phyloP scores from a whole-genome alignment of 352 stramenopile species.

The Globisporangium viniferum region DNA sequence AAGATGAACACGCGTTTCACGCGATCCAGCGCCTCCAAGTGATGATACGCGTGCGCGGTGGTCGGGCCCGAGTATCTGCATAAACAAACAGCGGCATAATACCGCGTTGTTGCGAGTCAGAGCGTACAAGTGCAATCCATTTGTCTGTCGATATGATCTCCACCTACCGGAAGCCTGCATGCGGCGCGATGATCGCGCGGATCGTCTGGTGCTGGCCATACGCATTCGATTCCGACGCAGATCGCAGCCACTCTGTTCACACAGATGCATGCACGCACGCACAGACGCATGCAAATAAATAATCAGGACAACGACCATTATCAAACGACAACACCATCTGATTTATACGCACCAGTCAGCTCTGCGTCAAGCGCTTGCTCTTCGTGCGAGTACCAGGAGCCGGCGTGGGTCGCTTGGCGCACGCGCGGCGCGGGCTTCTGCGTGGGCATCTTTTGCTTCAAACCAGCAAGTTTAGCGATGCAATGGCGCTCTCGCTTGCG shows the following conservation, averaged over 20 bases:
- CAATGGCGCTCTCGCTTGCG: background rate
- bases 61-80: slow-evolving; percentile 93
- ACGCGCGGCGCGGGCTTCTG: slow-evolving; percentile 28
- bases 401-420: slow-evolving; percentile 71
- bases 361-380: slow-evolving; percentile 54
- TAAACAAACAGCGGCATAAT: background rate
- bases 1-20: slow-evolving; percentile 90
- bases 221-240: slow-evolving; percentile 33
- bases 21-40: slow-evolving; percentile 68
- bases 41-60: slow-evolving; percentile 91
- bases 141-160: too few species aligned
- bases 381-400: slow-evolving; percentile 83
- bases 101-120: background rate
- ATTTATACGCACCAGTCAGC: slow-evolving; percentile 35
- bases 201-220: slow-evolving; percentile 39
- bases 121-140: background rate
- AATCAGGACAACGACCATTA: background rate
- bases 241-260: slow-evolving; percentile 50
- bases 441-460: background rate
- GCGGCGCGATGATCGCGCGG: slow-evolving; percentile 82
- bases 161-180: slow-evolving; percentile 77
- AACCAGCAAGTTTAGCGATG: background rate
- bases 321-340: background rate
- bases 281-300: background rate
- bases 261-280: slow-evolving; percentile 10